Base-by-base conservation (phyloP, 129 eudicot species). In the Artemisia tridentata region DNA sequence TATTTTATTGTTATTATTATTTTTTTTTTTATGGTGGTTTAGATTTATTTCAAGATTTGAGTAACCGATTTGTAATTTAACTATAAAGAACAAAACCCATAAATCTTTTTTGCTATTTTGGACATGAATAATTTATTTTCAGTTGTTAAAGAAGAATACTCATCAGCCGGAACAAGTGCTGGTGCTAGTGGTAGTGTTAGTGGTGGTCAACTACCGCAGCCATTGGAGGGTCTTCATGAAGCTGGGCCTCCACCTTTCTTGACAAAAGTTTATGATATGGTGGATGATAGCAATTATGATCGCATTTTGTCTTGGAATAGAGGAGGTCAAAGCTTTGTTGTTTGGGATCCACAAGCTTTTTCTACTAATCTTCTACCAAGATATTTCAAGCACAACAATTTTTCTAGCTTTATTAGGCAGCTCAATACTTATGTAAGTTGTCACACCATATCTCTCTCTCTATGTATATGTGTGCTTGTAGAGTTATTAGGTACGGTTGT, bases 391-490 rank as follows among this genome's bases (percentile, higher is more conserved):
- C 98, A 92, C 78, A 83, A 61, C 77, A 90, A 90, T 79, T 90
- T 90, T 80, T 90, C 97, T 12, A 90, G 97, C 83, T 90, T 90
- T 77, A 92, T 90, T 41, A 76, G 96, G 77, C 96, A 90, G 88
- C 96, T 90, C 54, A 90, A 90, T 48, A 90, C 97, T 27, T 90
- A 87, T 83, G 97, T 90, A 77, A 85, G 97, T 79, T 31, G 49
- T 66, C 49, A 43, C 27, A 18, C 34, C 75, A 68, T 50, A 8
- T 45, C 45, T 54, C 31, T 38, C 27, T 23, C 21, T 70, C 1
- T 23, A 5, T 53, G 3, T 25, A 58, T 23, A 55, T 18, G 29
- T 55, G 11, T 55, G 19, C 19, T 19, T 54, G 27, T 73, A 73
- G 27, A 11, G 21, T 12, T 55, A 17, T 10, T 4, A 55, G 27